These are phyloP conservation scores for Artemisia annua DNA, from an alignment of 129 eudicot genomes.

Conservation along the genomic window DNA sequence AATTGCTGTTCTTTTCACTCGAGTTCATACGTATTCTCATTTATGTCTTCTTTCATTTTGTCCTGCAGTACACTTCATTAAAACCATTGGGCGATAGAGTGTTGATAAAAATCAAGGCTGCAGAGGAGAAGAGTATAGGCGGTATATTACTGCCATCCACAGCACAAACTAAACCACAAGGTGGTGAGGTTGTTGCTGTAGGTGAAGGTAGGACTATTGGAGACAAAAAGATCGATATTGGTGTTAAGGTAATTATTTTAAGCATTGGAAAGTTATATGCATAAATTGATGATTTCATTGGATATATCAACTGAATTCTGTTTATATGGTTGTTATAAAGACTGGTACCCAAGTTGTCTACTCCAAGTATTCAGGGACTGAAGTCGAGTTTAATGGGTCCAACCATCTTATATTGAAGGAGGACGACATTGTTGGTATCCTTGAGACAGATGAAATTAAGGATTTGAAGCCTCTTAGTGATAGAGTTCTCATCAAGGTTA, in stretches of 20 bases:
- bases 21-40: slow-evolving; percentile 1
- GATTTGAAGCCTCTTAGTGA: slow-evolving; percentile 87
- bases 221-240: slow-evolving; percentile 52
- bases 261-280: background rate
- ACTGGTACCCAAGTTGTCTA: slow-evolving; percentile 75
- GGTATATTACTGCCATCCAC: slow-evolving; percentile 82
- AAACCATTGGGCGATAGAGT: slow-evolving; percentile 93
- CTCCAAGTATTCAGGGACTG: slow-evolving; percentile 93
- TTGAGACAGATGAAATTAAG: slow-evolving; percentile 84
- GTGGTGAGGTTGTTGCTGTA: slow-evolving; percentile 86
- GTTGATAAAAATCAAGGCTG: slow-evolving; percentile 64
- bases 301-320: slow-evolving; percentile 2
- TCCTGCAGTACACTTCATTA: slow-evolving; percentile 70
- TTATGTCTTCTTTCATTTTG: background rate
- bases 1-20: background rate
- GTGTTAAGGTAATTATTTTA: slow-evolving; percentile 51
- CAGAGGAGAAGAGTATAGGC: slow-evolving; percentile 76
- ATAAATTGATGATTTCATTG: background rate
- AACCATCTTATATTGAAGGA: slow-evolving; percentile 79
- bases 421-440: slow-evolving; percentile 89
- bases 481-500: slow-evolving; percentile 86
- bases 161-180: slow-evolving; percentile 78
- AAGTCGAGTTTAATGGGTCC: slow-evolving; percentile 72
- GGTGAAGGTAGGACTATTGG: slow-evolving; percentile 90
- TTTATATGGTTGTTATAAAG: slow-evolving; percentile 30